Conservation (phyloP, 2,329 filamentous ascomycete species). For the Botrytis fragariae region DNA sequence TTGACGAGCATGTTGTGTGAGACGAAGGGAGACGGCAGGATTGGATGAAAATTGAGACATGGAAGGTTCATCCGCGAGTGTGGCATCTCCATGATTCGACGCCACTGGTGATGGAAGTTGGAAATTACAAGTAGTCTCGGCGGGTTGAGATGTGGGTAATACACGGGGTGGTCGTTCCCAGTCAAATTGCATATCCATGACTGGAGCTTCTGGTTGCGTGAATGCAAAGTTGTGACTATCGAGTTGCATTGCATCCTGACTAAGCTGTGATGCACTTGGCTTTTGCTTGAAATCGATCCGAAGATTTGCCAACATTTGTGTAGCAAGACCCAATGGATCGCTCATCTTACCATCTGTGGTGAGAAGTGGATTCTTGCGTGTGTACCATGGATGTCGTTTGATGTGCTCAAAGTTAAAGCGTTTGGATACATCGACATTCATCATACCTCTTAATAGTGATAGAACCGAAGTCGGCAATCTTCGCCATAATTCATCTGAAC, state of each 20-base stretch:
- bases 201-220: constrained; percentile 81
- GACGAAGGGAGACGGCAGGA: constrained; percentile 73
- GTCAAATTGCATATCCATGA: constrained; percentile 75
- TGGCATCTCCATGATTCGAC: constrained; percentile 28
- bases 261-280: constrained; percentile 45
- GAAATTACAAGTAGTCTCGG: constrained; percentile 46
- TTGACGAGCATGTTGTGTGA: constrained; percentile 83
- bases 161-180: constrained; percentile 69
- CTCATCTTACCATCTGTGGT: constrained; percentile 69
- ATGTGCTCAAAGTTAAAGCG: constrained; percentile 87
- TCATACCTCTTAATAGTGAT: constrained; percentile 88
- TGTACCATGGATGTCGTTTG: constrained; percentile 93
- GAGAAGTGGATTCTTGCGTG: constrained; percentile 74
- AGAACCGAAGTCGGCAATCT: constrained; percentile 70
- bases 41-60: constrained; percentile 80
- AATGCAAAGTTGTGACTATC: constrained; percentile 64
- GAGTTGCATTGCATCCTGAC: constrained; percentile 65
- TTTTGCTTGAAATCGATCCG: constrained; percentile 80
- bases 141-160: constrained; percentile 45
- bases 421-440: constrained; percentile 70
- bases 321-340: constrained; percentile 83
- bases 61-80: constrained; percentile 80
- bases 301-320: constrained; percentile 88
- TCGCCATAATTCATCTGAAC: constrained; percentile 81
- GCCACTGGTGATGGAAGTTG: constrained; percentile 40